Evolutionary conservation across 106 monocot genomes (phyloP), one percentile per base, ranked within the genome.

Genomic region (Dendrobium huoshanense): DNA sequence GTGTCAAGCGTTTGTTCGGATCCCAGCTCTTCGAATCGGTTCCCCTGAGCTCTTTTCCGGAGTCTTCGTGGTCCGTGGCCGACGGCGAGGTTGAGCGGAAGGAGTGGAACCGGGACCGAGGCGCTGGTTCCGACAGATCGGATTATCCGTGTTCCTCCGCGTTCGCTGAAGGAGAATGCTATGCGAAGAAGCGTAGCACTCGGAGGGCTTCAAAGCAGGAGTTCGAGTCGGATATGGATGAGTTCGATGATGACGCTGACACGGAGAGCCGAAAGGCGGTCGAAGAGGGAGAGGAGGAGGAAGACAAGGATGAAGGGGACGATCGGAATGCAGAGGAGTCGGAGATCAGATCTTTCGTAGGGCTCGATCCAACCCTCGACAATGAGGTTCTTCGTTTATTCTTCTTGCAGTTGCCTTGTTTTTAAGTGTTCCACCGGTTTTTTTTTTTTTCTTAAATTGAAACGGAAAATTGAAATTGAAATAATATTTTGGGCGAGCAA

Each of bases 1-100:
- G 98, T 1, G 98, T 91, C 79, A 91, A 99, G 88, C 88, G 89
- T 41, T 85, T 99, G 58, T 99, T 99, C 87, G 98, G 98, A 6
- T 86, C 98, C 7, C 25, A 81, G 18, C 88, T 99, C 67, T 93
- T 93, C 91, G 84, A 88, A 19, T 41, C 85, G 24, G 98, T 99
- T 33, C 98, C 98, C 24, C 79, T 48, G 1, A 93, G 80, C 78
- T 84, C 91, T 73, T 99, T 95, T 87, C 89, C 98, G 24, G 75
- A 70, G 10, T 77, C 95, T 6, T 92, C 91, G 0, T 99, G 98
- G 98, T 93, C 98, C 24, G 98, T 99, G 18, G 84, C 84, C 72
- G 84, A 81, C 78, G 94, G 96, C 73, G 94, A 96, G 79, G 94
- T 96, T 37, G 96, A 92, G 94, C 86, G 87, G 68, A 78, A 48